Conservation (phyloP, 164 flowering plant genomes). For the Sedum album region DNA sequence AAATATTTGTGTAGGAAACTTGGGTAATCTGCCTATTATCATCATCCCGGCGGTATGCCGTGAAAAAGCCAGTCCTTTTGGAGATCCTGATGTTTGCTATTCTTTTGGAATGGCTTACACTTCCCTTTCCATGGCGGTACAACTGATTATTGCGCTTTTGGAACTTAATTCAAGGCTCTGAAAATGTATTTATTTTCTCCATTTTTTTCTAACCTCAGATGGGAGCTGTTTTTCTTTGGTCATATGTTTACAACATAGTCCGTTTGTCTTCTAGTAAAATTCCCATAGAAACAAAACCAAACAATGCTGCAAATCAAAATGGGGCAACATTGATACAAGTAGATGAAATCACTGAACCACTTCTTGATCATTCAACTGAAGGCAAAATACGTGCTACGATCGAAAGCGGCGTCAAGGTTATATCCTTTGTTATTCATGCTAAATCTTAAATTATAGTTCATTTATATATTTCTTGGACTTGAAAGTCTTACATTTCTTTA, state of each 20-base stretch:
- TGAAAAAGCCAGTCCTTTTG: conserved; percentile 38
- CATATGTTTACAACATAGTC: conserved; percentile 56
- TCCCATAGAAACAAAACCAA: conserved; percentile 14
- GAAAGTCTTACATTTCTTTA: too few species aligned
- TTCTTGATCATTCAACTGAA: conserved; percentile 15
- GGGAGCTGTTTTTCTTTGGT: conserved; percentile 66
- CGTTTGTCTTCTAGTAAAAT: conserved; percentile 27
- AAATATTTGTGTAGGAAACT: conserved; percentile 24
- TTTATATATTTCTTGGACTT: too few species aligned
- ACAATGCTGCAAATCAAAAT: conserved; percentile 11
- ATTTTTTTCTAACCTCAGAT: conserved; percentile 27
- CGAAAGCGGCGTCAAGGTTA: neutral
- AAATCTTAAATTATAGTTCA: neutral
- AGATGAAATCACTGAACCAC: conserved; percentile 19
- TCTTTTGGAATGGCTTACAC: conserved; percentile 31
- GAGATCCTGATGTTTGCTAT: conserved; percentile 25
- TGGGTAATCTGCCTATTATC: conserved; percentile 35
- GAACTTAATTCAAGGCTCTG: neutral
- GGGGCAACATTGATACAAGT: conserved; percentile 7
- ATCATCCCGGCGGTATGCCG: conserved; percentile 38
- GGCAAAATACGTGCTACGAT: neutral
- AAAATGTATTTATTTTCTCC: neutral
- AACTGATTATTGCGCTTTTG: neutral
- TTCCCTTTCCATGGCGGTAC: conserved; percentile 36
- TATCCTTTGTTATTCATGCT: neutral